phyloP scores from a whole-genome alignment of 768 basidiomycete genomes.

The Mycena amicta region DNA sequence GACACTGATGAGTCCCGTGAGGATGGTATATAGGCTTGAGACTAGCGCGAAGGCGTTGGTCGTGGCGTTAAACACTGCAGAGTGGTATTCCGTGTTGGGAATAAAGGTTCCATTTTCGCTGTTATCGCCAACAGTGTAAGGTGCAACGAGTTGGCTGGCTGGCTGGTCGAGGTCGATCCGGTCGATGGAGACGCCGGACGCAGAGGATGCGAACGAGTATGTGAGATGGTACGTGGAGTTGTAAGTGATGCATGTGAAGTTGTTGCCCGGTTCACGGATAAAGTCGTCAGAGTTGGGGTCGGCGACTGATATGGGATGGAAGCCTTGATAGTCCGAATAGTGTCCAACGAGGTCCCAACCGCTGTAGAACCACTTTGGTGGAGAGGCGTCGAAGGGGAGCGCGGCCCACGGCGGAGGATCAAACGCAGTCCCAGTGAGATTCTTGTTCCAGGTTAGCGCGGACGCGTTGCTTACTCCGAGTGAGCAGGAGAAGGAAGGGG shows the following conservation, averaged over 20 bases:
- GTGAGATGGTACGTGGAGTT: slow-evolving; percentile 13
- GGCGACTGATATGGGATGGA: no score
- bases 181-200: background rate
- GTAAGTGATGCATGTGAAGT: slow-evolving; percentile 11
- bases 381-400: no score
- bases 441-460: background rate
- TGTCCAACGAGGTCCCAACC: no score
- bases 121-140: background rate
- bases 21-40: background rate
- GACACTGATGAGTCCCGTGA: slow-evolving; percentile 9
- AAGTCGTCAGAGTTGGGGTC: no score
- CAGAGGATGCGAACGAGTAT: slow-evolving; percentile 1
- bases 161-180: background rate
- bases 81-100: background rate
- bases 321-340: background rate
- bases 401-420: no score
- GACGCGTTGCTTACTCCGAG: background rate
- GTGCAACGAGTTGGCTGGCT: background rate
- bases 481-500: slow-evolving; percentile 9
- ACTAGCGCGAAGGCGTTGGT: slow-evolving; percentile 13
- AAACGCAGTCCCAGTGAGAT: background rate
- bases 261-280: background rate
- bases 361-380: no score
- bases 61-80: slow-evolving; percentile 9
- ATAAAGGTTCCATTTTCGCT: background rate